Evolutionary conservation across 805 yeast genomes (phyloP).

Genomic region (Hagleromyces aurorensis): DNA sequence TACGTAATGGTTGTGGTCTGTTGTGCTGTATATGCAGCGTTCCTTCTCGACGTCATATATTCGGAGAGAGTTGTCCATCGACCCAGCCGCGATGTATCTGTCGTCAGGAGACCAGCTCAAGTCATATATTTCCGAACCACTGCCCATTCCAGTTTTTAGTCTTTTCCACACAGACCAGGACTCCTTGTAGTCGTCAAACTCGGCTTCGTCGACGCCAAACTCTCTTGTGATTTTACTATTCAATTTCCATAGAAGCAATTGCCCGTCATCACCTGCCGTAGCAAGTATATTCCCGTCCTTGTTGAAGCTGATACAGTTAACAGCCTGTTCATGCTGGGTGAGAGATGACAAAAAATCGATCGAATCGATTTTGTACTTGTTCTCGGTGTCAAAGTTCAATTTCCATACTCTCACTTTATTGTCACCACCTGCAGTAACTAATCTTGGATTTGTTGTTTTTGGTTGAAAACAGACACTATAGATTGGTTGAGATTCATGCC

Average conservation of each 20-base stretch:
- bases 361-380: slow-evolving; percentile 29
- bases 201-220: slow-evolving; percentile 44
- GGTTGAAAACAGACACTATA: slow-evolving; percentile 63
- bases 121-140: slow-evolving; percentile 77
- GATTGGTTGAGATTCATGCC: slow-evolving; percentile 61
- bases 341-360: slow-evolving; percentile 77
- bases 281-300: slow-evolving; percentile 67
- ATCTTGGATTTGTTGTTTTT: slow-evolving; percentile 33
- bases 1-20: slow-evolving; percentile 77
- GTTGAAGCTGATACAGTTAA: slow-evolving; percentile 77
- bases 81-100: slow-evolving; percentile 69
- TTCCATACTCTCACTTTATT: slow-evolving; percentile 68
- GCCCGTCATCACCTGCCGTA: slow-evolving; percentile 93
- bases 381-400: slow-evolving; percentile 19
- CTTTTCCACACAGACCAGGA: slow-evolving; percentile 50
- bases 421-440: slow-evolving; percentile 94
- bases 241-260: slow-evolving; percentile 69
- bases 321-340: slow-evolving; percentile 88
- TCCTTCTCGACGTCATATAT: slow-evolving; percentile 56
- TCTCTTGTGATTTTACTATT: slow-evolving; percentile 48
- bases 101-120: slow-evolving; percentile 89
- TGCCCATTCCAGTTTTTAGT: slow-evolving; percentile 45
- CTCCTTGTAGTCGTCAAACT: slow-evolving; percentile 49
- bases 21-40: slow-evolving; percentile 34
- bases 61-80: slow-evolving; percentile 81